phyloP scores from a whole-genome alignment of 106 monocot genomes.

The Hemerocallis citrina region DNA sequence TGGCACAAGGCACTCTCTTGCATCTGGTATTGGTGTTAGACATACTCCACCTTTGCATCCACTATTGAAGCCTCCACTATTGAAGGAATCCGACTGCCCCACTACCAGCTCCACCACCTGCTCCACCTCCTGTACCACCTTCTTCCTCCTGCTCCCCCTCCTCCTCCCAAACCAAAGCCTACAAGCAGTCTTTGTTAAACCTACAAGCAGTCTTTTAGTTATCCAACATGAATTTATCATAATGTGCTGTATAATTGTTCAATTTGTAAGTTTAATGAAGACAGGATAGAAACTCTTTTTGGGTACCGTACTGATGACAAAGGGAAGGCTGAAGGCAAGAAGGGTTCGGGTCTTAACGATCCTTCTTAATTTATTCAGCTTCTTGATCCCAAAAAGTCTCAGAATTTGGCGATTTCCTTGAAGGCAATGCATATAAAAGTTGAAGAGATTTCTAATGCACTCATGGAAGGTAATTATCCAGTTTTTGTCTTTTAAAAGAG shows the following conservation, averaged over 20 bases:
- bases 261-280: slow-evolving; percentile 56
- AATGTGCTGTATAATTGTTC: too few species aligned
- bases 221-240: too few species aligned
- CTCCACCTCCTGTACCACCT: slow-evolving; percentile 16
- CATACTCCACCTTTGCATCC: too few species aligned
- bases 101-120: too few species aligned
- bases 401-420: slow-evolving; percentile 55
- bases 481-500: too few species aligned
- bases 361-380: slow-evolving; percentile 23
- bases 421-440: slow-evolving; percentile 35
- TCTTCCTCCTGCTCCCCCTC: too few species aligned
- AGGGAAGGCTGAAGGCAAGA: slow-evolving; percentile 18
- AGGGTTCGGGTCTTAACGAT: slow-evolving; percentile 15
- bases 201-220: too few species aligned
- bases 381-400: slow-evolving; percentile 53
- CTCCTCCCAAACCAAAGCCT: too few species aligned
- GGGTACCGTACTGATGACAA: slow-evolving; percentile 36
- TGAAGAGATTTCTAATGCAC: slow-evolving; percentile 49
- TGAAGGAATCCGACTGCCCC: too few species aligned
- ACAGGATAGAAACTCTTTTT: slow-evolving; percentile 57
- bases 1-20: too few species aligned
- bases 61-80: too few species aligned
- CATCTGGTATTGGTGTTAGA: too few species aligned
- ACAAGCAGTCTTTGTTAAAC: background rate
- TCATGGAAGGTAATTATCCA: slow-evolving; percentile 82